Evolutionary conservation across 306 rosid genomes (phyloP), one percentile per base, ranked within the genome.

Genomic region (Gleditsia sinensis): DNA sequence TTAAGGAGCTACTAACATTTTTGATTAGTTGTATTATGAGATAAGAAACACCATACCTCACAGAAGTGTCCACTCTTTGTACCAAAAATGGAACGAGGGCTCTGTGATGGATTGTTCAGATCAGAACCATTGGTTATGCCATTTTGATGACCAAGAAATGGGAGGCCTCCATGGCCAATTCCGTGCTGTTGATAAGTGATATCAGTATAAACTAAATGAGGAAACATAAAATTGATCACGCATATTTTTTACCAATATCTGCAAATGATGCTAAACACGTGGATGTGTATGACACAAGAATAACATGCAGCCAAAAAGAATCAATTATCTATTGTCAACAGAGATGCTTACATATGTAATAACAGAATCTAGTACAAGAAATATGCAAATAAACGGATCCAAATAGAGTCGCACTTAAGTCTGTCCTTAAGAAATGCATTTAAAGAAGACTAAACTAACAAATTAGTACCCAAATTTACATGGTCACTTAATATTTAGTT

Each of bases 81-180:
- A 64, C 91, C 84, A 20, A 86, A 74, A 54, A 81, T 76, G 42
- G 95, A 75, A 69, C 63, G 57, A 24, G 87, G 94, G 74, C 86
- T 85, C 80, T 75, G 92, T 72, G 88, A 70, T 61, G 49, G 71
- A 77, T 86, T 87, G 86, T 89, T 91, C 64, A 76, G 77, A 75
- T 86, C 93, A 21, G 83, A 78, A 81, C 87, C 85, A 61, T 74
- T 83, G 74, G 69, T 81, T 79, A 85, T 66, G 56, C 74, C 61
- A 74, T 78, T 81, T 45, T 71, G 86, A 81, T 68, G 86, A 59
- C 85, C 71, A 16, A 71, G 50, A 82, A 83, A 81, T 13, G 86
- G 80, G 34, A 73, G 75, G 23, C 90, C 86, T 43, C 61, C 71
- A 56, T 77, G 88, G 75, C 86, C 88, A 36, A 74, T 62, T 78